Percentiles rank a stretch among this genome's conserved stretches.
Evolutionary conservation across 2,329 filamentous ascomycete genomes (phyloP).

Genomic region (Aspergillus pseudoterreus): DNA sequence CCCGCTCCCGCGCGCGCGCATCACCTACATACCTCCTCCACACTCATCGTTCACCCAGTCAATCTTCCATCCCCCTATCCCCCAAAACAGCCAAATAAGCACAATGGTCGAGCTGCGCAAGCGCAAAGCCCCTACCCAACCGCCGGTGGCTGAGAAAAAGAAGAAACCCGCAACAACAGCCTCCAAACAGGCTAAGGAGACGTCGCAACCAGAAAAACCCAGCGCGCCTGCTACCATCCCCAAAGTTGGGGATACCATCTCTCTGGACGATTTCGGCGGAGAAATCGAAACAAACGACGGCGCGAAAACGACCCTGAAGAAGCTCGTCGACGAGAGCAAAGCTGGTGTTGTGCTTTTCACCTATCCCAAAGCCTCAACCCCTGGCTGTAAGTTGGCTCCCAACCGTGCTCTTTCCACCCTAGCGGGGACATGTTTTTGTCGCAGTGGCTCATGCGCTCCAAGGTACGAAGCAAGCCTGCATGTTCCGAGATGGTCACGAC

Average conservation of each 20-base stretch:
- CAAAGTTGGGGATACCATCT: constrained; percentile 50
- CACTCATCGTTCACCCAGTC: background rate
- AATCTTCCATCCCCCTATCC: background rate
- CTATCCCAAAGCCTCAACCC: constrained; percentile 91
- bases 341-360: constrained; percentile 88
- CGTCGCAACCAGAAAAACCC: constrained; percentile 26
- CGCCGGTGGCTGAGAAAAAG: constrained; percentile 37
- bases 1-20: background rate
- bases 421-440: background rate
- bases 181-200: constrained; percentile 20
- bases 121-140: constrained; percentile 52
- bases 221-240: constrained; percentile 17
- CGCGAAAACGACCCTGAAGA: constrained; percentile 71
- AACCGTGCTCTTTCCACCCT: background rate
- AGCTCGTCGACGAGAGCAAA: constrained; percentile 78
- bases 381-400: constrained; percentile 68
- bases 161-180: constrained; percentile 17
- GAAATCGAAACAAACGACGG: constrained; percentile 85
- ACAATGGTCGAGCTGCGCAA: constrained; percentile 58
- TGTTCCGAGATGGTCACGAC: constrained; percentile 83
- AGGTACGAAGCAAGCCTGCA: constrained; percentile 91
- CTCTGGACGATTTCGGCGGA: constrained; percentile 55
- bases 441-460: constrained; percentile 36
- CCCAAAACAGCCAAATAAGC: background rate
- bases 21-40: background rate